Evolutionary conservation across 208 protist genomes (phyloP).

Genomic region (Leptomonas seymouri): DNA sequence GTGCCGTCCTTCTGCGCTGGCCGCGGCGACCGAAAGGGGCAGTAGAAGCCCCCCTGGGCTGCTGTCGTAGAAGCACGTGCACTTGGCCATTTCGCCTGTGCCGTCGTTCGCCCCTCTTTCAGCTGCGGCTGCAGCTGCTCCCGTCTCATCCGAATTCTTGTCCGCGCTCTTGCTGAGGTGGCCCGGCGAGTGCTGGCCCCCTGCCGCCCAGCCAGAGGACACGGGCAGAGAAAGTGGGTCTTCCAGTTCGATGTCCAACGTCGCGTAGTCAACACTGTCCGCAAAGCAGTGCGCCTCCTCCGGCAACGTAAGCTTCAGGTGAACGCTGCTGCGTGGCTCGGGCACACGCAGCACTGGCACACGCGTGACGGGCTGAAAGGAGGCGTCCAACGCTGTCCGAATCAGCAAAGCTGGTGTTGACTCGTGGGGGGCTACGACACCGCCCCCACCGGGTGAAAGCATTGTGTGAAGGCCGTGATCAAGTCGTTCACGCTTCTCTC

Average conservation of each 20-base stretch:
- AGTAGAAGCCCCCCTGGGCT: conserved; percentile 14
- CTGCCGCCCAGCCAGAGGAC: neutral
- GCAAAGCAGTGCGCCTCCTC: conserved; percentile 71
- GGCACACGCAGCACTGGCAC: conserved; percentile 38
- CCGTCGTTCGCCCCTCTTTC: neutral
- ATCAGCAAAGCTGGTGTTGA: neutral
- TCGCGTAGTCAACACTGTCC: conserved; percentile 58
- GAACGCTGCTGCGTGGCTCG: conserved; percentile 60
- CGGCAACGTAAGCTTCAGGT: conserved; percentile 42
- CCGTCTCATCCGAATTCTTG: neutral
- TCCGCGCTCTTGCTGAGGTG: neutral
- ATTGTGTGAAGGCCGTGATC: neutral
- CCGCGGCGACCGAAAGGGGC: conserved; percentile 3
- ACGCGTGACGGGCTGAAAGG: conserved; percentile 11
- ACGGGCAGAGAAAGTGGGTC: conserved; percentile 25
- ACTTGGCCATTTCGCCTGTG: neutral
- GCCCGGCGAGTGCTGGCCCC: neutral
- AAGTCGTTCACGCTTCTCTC: neutral
- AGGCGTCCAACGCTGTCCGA: conserved; percentile 7
- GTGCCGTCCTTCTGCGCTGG: neutral
- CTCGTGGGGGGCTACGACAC: neutral
- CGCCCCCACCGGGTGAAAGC: neutral
- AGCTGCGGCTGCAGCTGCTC: neutral
- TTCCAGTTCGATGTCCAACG: conserved; percentile 58
- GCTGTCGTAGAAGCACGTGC: conserved; percentile 18